Evolutionary conservation across 2,329 filamentous ascomycete species (phyloP), one percentile per base, ranked within the genome.

Genomic region (Cercospora berteroae): DNA sequence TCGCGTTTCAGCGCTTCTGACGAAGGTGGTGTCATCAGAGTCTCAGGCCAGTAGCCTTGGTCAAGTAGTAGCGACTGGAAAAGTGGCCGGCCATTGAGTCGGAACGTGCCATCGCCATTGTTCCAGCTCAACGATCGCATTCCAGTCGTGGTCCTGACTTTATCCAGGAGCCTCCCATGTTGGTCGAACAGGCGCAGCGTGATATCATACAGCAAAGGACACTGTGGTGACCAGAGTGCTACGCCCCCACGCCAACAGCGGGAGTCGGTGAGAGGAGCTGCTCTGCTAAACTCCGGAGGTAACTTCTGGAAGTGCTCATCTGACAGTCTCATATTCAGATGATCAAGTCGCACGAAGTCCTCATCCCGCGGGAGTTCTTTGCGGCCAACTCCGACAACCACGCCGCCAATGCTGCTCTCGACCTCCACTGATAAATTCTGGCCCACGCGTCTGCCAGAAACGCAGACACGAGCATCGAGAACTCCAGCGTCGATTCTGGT

Each of bases 21-120:
- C 0, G 80, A 80, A 0, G 86, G 86, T 0, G 87, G 86, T 4
- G 87, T 89, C 79, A 88, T 83, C 69, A 87, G 83, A 0, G 86
- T 87, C 3, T 83, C 79, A 0, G 85, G 86, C 87, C 87, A 89
- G 79, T 89, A 89, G 50, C 87, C 87, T 76, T 89, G 87, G 75
- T 89, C 87, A 10, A 89, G 81, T 59, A 83, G 82, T 1, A 89
- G 79, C 12, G 85, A 83, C 74, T 89, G 87, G 80, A 89, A 89
- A 70, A 86, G 83, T 2, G 87, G 86, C 64, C 79, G 81, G 66
- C 81, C 83, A 74, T 89, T 89, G 23, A 89, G 81, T 6, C 85
- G 81, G 80, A 89, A 87, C 0, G 86, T 84, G 0, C 85, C 82
- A 69, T 89, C 85, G 2, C 85, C 85, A 8, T 77, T 81, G 18